A percentile compares a stretch with the other conserved stretches of the same genome.
phyloP scores from a whole-genome alignment of 441 rosid species.

The Gossypium lobatum region DNA sequence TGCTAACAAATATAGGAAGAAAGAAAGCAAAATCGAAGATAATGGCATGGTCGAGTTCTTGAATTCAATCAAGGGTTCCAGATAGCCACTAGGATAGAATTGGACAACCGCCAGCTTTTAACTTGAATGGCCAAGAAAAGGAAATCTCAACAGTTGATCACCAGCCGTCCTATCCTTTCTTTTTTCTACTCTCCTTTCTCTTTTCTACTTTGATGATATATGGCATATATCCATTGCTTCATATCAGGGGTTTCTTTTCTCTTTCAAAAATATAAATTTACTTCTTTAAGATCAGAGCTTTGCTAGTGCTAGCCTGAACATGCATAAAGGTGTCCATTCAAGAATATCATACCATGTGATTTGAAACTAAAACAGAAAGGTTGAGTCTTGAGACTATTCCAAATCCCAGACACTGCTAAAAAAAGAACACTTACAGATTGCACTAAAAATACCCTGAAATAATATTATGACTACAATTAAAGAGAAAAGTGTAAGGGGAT shows the following conservation, averaged over 20 bases:
- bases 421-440: not conserved
- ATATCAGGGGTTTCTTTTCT: conserved; percentile 35
- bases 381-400: not conserved
- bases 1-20: conserved; percentile 31
- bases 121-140: conserved; percentile 12
- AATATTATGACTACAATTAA: conserved; percentile 10
- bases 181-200: conserved; percentile 13
- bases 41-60: conserved; percentile 24
- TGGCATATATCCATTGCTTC: conserved; percentile 72
- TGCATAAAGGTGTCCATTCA: not conserved
- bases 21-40: conserved; percentile 22
- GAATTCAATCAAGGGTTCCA: conserved; percentile 11
- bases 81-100: conserved; percentile 7
- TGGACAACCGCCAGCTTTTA: conserved; percentile 14
- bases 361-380: conserved; percentile 3
- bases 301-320: not conserved
- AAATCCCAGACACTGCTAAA: not conserved
- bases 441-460: not conserved
- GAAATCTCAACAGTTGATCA: conserved; percentile 7
- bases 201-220: conserved; percentile 28
- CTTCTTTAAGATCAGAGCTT: not conserved
- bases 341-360: not conserved
- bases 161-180: conserved; percentile 17
- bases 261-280: conserved; percentile 1
- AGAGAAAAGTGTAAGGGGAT: conserved; percentile 18